Conservation (phyloP, 371 early-diverging fungal species). For the Mortierella sp. region DNA sequence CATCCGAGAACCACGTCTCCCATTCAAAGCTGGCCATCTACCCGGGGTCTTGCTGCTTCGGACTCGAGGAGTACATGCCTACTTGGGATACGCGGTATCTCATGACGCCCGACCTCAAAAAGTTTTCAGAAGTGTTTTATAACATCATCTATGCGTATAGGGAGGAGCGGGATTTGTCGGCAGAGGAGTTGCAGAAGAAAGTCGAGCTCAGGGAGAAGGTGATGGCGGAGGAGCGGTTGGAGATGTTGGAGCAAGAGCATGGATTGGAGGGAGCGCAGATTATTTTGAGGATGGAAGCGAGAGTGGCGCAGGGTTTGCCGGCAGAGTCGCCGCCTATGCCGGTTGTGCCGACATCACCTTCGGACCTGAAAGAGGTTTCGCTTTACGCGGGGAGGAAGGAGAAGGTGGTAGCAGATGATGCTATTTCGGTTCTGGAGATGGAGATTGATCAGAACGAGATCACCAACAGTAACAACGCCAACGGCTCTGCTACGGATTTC, state of each 20-base stretch:
- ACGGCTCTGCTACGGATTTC: neutral
- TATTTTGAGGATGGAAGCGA: conserved; percentile 40
- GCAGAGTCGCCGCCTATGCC: conserved; percentile 39
- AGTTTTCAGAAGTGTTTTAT: conserved; percentile 38
- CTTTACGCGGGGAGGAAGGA: conserved; percentile 47
- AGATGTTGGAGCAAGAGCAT: conserved; percentile 23
- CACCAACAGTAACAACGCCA: neutral
- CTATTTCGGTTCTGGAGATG: conserved; percentile 47
- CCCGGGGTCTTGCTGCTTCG: conserved; percentile 55
- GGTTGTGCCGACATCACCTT: conserved; percentile 13
- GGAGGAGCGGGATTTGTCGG: conserved; percentile 47
- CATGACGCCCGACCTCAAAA: conserved; percentile 26
- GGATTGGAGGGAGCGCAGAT: conserved; percentile 37
- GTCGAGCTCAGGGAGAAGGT: conserved; percentile 19
- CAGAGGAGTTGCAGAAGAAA: conserved; percentile 38
- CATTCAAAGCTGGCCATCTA: conserved; percentile 46
- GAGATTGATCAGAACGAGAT: conserved; percentile 24
- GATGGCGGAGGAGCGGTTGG: conserved; percentile 42
- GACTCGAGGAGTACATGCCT: conserved; percentile 52
- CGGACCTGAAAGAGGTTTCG: conserved; percentile 37
- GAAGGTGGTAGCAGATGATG: conserved; percentile 49
- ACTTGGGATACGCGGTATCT: conserved; percentile 53
- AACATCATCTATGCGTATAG: conserved; percentile 45
- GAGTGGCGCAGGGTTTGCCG: conserved; percentile 43
- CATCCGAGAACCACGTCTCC: conserved; percentile 36